Conservation (phyloP, 345 rosid species). For the Hypericum androsaemum region DNA sequence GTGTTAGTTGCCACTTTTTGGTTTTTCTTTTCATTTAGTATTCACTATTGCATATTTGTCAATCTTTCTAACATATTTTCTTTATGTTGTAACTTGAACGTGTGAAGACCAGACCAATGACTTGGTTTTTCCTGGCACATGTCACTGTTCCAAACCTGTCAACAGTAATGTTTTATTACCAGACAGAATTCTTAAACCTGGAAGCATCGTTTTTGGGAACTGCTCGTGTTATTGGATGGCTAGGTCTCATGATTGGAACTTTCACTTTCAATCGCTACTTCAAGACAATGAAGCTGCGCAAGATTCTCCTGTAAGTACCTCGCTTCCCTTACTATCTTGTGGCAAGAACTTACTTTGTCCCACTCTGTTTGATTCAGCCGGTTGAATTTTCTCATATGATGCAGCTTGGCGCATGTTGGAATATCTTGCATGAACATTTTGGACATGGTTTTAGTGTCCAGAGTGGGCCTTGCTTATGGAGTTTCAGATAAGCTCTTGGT, state of each 20-base stretch:
- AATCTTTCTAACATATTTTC: conserved; percentile 15
- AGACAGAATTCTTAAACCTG: conserved; percentile 71
- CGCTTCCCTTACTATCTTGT: not conserved
- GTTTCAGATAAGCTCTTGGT: conserved; percentile 86
- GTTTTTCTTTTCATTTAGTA: not conserved
- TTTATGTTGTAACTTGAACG: conserved; percentile 12
- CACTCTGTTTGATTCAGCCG: not conserved
- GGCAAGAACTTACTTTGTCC: not conserved
- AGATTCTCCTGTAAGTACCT: conserved; percentile 58
- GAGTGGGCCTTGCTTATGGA: conserved; percentile 41
- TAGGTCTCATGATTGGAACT: conserved; percentile 63
- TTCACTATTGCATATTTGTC: not conserved
- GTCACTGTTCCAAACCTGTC: conserved; percentile 87
- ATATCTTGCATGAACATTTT: conserved; percentile 51
- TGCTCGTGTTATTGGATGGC: conserved; percentile 82
- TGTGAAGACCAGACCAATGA: too few relatives aligned
- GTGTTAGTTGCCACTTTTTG: not conserved
- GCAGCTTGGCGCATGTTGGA: conserved; percentile 78
- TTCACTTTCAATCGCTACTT: conserved; percentile 60
- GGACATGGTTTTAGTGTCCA: conserved; percentile 65
- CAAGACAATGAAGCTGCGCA: conserved; percentile 64
- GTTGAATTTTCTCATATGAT: conserved; percentile 14
- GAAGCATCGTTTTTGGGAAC: conserved; percentile 87
- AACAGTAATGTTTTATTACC: conserved; percentile 91
- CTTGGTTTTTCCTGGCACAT: conserved; percentile 91